Conservation (phyloP, 2,329 filamentous ascomycete genomes). For the Elsinoe ampelina region DNA sequence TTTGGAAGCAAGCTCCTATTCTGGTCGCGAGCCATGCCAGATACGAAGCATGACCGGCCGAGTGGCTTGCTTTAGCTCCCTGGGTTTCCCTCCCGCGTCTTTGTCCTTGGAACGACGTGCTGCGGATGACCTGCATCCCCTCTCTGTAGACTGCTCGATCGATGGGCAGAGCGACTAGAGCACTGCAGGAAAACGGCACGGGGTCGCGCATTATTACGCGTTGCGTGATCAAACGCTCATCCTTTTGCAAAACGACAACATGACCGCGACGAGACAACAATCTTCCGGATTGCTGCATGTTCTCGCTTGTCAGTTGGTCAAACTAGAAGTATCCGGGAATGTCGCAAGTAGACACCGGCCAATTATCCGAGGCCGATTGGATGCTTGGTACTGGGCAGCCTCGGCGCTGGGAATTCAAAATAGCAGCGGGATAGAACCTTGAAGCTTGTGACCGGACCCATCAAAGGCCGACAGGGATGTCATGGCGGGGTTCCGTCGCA, state of each 20-base stretch:
- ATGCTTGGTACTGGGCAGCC: not conserved
- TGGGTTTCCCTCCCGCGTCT: not conserved
- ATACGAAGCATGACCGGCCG: constrained; percentile 1
- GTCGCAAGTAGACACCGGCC: not conserved
- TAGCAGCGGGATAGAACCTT: not conserved
- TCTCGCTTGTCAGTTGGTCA: not conserved
- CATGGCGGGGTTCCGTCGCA: not conserved
- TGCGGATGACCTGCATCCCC: not conserved
- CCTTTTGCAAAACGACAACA: not conserved
- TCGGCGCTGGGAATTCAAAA: constrained; percentile 1
- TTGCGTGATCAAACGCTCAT: constrained; percentile 2
- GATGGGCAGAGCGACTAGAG: not conserved
- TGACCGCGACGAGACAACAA: not conserved
- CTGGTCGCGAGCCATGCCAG: constrained; percentile 6
- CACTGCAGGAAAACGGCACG: not conserved
- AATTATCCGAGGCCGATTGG: constrained; percentile 3
- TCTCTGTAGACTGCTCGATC: not conserved
- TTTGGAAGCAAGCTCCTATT: not conserved
- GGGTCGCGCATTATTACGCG: constrained; percentile 11
- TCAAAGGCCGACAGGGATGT: not conserved
- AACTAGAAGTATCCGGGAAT: not conserved
- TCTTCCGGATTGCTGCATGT: not conserved
- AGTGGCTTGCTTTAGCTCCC: constrained; percentile 3
- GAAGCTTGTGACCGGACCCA: not conserved
- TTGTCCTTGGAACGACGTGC: constrained; percentile 2